Conservation (phyloP, 2,329 filamentous ascomycete genomes). For the Microcera coccophila region DNA sequence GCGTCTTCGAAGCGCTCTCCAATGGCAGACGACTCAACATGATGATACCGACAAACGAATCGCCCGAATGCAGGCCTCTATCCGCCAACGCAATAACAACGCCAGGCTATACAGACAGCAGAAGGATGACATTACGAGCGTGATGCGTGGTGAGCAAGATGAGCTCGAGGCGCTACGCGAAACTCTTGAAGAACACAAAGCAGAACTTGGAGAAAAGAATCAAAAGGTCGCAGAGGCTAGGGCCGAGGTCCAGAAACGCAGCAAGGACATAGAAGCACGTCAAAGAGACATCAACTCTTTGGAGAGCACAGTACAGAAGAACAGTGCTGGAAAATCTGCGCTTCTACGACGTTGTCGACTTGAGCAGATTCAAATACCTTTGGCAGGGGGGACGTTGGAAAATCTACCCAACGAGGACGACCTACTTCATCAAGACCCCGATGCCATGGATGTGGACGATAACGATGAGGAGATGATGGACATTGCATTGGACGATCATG, state of each 20-base stretch:
- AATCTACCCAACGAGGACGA: slow-evolving; percentile 83
- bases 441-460: slow-evolving; percentile 87
- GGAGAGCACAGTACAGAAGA: slow-evolving; percentile 84
- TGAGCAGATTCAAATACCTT: slow-evolving; percentile 84
- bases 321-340: slow-evolving; percentile 77
- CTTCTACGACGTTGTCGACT: slow-evolving; percentile 86
- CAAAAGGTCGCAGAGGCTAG: slow-evolving; percentile 76
- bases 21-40: slow-evolving; percentile 52
- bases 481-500: slow-evolving; percentile 77
- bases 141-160: slow-evolving; percentile 67
- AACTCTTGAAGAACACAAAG: slow-evolving; percentile 64
- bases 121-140: slow-evolving; percentile 69
- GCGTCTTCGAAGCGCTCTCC: slow-evolving; percentile 60
- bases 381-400: slow-evolving; percentile 73
- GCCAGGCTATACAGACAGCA: slow-evolving; percentile 68
- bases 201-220: slow-evolving; percentile 63
- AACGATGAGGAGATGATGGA: slow-evolving; percentile 59
- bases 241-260: slow-evolving; percentile 75
- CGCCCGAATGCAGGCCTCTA: slow-evolving; percentile 60
- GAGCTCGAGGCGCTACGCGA: slow-evolving; percentile 75
- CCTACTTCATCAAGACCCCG: slow-evolving; percentile 69
- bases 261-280: slow-evolving; percentile 71
- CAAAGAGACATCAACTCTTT: slow-evolving; percentile 71
- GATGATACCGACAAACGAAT: slow-evolving; percentile 65
- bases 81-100: slow-evolving; percentile 63